Evolutionary conservation across 176 grass and related monocot species (phyloP), one percentile per base, ranked within the genome.

Genomic region (Stipa capillata): DNA sequence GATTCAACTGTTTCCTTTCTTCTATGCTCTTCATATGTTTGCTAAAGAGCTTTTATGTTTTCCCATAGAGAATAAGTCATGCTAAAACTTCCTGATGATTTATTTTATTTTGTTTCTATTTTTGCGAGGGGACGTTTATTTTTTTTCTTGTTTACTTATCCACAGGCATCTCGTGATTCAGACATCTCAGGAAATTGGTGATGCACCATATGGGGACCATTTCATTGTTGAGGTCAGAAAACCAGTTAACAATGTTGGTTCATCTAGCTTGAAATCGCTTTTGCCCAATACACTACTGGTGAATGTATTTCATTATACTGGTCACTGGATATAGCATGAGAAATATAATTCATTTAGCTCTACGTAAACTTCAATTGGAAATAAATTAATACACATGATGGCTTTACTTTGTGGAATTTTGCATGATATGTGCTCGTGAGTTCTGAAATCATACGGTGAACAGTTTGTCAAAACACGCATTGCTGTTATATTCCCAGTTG

Each of bases 141-240:
- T 36, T 75, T 75, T 85, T 77, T 69, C 57, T 71, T 72, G 40
- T 21, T 76, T 33, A 51, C 69, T 77, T 74, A 21, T 47, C 55
- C 42, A 56, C 74, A 99, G 97, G 50, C 90, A 79, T 83, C 15
- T 96, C 39, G 32, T 91, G 77, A 87, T 99, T 16, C 74, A 89
- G 44, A 96, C 92, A 74, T 99, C 97, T 63, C 97, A 99, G 42
- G 81, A 84, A 47, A 85, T 96, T 66, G 77, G 50, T 35, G 97
- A 99, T 73, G 88, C 90, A 53, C 97, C 97, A 73, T 99, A 86
- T 69, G 92, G 88, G 28, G 97, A 99, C 73, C 29, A 99, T 77
- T 99, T 99, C 71, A 84, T 86, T 78, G 97, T 99, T 65, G 88
- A 99, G 92, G 97, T 96, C 40, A 82, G 80, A 57, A 62, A 81